These are phyloP conservation scores for Stachybotrys chartarum DNA, from an alignment of 2,329 filamentous ascomycete genomes.

Conservation along the genomic window DNA sequence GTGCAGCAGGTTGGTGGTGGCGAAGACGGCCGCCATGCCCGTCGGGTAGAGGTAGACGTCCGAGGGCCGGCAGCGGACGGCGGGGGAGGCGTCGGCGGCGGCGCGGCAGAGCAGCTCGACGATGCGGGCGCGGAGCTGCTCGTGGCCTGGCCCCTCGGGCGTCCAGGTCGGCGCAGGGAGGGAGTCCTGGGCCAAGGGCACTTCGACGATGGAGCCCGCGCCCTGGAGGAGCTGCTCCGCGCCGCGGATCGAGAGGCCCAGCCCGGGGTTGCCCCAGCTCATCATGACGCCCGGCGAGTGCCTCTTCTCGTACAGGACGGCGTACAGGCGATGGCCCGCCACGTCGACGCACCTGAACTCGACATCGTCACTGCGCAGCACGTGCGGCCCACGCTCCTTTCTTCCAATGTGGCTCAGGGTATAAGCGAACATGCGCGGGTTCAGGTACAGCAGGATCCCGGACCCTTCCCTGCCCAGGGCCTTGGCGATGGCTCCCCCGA, in stretches of 20 bases:
- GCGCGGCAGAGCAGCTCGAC: conserved; percentile 32
- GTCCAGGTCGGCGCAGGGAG: conserved; percentile 30
- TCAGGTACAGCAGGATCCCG: conserved; percentile 21
- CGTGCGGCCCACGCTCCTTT: conserved; percentile 24
- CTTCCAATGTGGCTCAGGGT: conserved; percentile 23
- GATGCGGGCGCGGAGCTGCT: conserved; percentile 31
- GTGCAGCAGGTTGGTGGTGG: conserved; percentile 29
- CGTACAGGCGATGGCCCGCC: conserved; percentile 32
- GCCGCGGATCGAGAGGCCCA: conserved; percentile 37
- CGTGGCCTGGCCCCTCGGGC: conserved; percentile 29
- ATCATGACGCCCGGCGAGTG: conserved; percentile 28
- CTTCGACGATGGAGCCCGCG: conserved; percentile 24
- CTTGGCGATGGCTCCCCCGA: conserved; percentile 27
- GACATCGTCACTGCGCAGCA: conserved; percentile 25
- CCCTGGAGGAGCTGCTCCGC: conserved; percentile 34
- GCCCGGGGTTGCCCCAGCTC: conserved; percentile 38
- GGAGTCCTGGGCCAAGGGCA: conserved; percentile 13
- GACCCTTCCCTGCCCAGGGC: conserved; percentile 18
- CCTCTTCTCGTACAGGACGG: conserved; percentile 30
- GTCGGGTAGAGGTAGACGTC: conserved; percentile 48
- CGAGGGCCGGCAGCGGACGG: conserved; percentile 13
- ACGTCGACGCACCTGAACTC: conserved; percentile 33
- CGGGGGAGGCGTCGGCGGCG: conserved; percentile 19
- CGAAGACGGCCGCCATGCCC: conserved; percentile 46
- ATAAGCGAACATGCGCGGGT: conserved; percentile 21